These are phyloP conservation scores for Solanum hybrid DNA, from an alignment of 305 asterid genomes.

Conservation along the genomic window DNA sequence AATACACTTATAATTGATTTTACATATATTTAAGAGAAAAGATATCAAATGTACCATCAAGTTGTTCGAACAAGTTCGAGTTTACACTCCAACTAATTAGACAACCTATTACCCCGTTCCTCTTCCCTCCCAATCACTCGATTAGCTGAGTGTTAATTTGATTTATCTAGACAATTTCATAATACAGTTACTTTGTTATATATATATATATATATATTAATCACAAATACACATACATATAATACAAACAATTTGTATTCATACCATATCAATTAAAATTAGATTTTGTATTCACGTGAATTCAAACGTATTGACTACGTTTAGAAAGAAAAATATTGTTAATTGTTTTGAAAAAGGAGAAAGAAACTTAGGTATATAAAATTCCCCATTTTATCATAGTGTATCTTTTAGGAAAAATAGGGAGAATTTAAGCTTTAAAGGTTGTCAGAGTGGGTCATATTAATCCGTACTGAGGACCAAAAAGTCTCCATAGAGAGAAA, in stretches of 20 bases:
- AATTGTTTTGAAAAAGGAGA: background rate
- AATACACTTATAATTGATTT: background rate
- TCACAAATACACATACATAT: background rate
- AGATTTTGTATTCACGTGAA: background rate
- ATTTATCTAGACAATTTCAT: no score
- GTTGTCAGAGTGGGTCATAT: slow-evolving; percentile 17
- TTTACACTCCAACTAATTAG: background rate
- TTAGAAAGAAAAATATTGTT: background rate
- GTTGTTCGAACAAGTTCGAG: background rate
- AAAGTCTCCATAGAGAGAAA: background rate
- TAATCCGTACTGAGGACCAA: slow-evolving; percentile 15
- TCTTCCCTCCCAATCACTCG: background rate
- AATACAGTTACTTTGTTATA: no score
- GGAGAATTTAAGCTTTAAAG: slow-evolving; percentile 16
- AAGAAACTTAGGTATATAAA: background rate
- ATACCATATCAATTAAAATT: background rate
- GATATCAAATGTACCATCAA: no score
- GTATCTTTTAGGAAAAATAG: background rate
- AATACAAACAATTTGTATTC: background rate
- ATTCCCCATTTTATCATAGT: background rate
- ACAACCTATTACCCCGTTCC: background rate
- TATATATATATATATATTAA: no score
- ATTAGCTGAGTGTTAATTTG: no score
- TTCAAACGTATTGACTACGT: background rate
- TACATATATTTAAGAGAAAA: background rate